phyloP scores from a whole-genome alignment of 1,139 yeast genomes.

The Scheffersomyces parashehatae region DNA sequence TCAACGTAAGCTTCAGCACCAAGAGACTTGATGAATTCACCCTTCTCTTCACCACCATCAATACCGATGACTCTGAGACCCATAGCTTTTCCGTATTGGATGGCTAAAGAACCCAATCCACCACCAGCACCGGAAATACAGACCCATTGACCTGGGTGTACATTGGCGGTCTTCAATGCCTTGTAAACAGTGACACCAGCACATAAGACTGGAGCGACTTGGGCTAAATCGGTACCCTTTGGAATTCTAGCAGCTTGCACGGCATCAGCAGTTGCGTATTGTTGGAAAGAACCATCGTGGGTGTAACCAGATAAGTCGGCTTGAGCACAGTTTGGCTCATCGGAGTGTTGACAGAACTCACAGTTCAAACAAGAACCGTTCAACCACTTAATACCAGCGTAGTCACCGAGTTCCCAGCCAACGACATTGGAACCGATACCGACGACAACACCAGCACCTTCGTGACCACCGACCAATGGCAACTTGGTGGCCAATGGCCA shows the following conservation, averaged over 20 bases:
- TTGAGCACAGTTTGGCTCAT: constrained; percentile 67
- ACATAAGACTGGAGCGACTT: constrained; percentile 50
- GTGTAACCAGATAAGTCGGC: constrained; percentile 79
- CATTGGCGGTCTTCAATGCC: constrained; percentile 71
- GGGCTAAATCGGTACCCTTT: constrained; percentile 33
- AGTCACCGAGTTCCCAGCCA: constrained; percentile 73
- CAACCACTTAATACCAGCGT: constrained; percentile 75
- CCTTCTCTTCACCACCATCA: constrained; percentile 73
- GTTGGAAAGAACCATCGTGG: constrained; percentile 83
- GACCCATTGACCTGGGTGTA: constrained; percentile 75
- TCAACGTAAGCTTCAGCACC: constrained; percentile 77
- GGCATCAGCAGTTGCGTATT: constrained; percentile 69
- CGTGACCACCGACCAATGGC: constrained; percentile 82
- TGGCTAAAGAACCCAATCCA: constrained; percentile 79
- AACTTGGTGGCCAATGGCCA: constrained; percentile 67
- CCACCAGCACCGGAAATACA: constrained; percentile 84
- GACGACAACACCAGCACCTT: constrained; percentile 84
- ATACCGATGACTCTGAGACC: constrained; percentile 76
- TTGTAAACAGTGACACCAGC: constrained; percentile 87
- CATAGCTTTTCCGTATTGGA: constrained; percentile 83
- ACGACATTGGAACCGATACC: constrained; percentile 67
- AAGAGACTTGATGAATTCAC: constrained; percentile 49
- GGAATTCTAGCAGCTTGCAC: constrained; percentile 41
- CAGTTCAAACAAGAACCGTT: constrained; percentile 74
- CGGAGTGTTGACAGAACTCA: constrained; percentile 67